Base-by-base conservation (phyloP, 1,284 basidiomycete species). In the Lentinula novae-zelandiae region DNA sequence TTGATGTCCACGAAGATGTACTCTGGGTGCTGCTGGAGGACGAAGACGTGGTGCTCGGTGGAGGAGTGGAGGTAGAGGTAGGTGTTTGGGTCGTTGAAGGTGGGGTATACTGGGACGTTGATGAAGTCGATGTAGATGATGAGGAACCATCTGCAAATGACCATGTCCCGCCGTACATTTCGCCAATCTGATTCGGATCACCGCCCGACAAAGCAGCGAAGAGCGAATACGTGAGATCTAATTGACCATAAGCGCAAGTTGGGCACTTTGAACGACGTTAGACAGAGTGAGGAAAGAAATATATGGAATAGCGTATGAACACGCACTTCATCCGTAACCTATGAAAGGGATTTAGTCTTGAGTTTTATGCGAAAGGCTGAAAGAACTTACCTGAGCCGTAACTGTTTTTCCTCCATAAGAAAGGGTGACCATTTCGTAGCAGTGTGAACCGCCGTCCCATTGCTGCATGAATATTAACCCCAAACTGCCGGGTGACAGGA, bases 381-480 rank as follows among this genome's bases (percentile, higher is more conserved):
- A 20, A 40, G 20, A 15, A 22, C n/a, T 33, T n/a, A 63, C 73
- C 61, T 66, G 75, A 81, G 71, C 76, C 72, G 70, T 89, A 7
- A 77, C 70, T 0, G 79, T 76, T 72, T 82, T 83, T 49, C 84
- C 86, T 56, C 78, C 70, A 71, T 82, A 76, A 12, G 74, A 75
- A 64, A 89, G 84, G 49, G 82, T 82, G 65, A 89, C 78, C 57
- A 67, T 73, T 65, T 83, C 71, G 66, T 78, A 80, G 69, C 87
- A 89, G 64, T 82, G 72, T 10, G 75, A 66, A 40, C 78, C 80
- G 38, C 66, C 67, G 56, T 67, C 69, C 64, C 69, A 81, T 69
- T 79, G 70, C 73, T 79, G 55, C 33, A 50, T 7, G 31, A 40
- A 13, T 13, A 44, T 44, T 63, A 10, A 27, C 46, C 17, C 6